Base-by-base conservation (phyloP, 225 moss, liverwort and hornwort genomes). In the Takakia lepidozioides region DNA sequence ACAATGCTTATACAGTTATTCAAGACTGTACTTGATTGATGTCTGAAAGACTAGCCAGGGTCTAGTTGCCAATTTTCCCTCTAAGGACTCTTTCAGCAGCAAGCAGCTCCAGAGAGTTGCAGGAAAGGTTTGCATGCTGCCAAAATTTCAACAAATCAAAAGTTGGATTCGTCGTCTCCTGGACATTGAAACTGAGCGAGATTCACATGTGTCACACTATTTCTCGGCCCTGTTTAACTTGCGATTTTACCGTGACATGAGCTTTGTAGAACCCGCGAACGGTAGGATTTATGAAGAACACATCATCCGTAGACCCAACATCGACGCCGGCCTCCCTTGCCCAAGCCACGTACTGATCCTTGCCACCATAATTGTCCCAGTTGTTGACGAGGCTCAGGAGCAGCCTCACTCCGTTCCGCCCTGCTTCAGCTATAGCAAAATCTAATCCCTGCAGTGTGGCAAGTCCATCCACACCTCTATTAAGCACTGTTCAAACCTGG, bases 341-440 rank as follows among this genome's bases (percentile, higher is more conserved):
- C 87, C 87, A 87, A n/a, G 27, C 14, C 19, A 71, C 74, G 10
- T 87, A 87, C 25, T 78, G 69, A 0, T 69, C 63, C 39, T 75
- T 83, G 46, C 87, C 87, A 34, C 87, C 87, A 38, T 61, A 87
- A 4, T 43, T 57, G 0, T 72, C 13, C 65, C 70, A 80, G 22
- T 77, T 73, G 61, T 87, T 84, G 19, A 75, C 84, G 3, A 84
- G 48, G 60, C 63, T 66, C 49, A 87, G 37, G 48, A 77, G 53
- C 54, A 87, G 60, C 68, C 80, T 69, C 62, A 87, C 76, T 27
- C 72, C 72, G 27, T 68, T 73, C 9, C 56, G 55, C 25, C 63
- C 50, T 0, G 87, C 84, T 63, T 69, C 63, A 11, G 56, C 62
- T 23, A 87, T 56, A 26, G 56, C 74, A 42, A 73, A 81, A 41